Conservation (phyloP, 495 filamentous ascomycete genomes). For the Extremus antarcticus region DNA sequence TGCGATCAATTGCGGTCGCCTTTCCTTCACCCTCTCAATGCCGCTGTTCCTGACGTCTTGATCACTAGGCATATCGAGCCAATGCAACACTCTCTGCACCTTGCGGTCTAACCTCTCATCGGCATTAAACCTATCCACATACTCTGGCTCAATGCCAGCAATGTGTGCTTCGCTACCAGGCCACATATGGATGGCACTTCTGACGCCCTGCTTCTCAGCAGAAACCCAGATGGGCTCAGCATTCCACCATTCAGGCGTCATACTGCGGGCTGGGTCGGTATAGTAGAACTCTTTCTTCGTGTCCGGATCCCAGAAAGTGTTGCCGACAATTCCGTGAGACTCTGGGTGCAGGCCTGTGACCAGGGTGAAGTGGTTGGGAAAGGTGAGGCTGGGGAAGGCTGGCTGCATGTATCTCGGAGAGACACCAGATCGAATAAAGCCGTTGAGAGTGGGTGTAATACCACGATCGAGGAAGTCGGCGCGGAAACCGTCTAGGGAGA, state of each 20-base stretch:
- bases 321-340: slow-evolving; percentile 85
- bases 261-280: slow-evolving; percentile 57
- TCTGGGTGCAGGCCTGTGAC: slow-evolving; percentile 89
- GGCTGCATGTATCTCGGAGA: slow-evolving; percentile 86
- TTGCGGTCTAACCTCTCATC: slow-evolving; percentile 63
- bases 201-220: slow-evolving; percentile 66
- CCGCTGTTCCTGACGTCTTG: slow-evolving; percentile 29
- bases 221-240: slow-evolving; percentile 86
- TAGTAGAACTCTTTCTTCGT: slow-evolving; percentile 75
- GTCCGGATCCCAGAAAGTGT: slow-evolving; percentile 81
- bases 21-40: slow-evolving; percentile 18
- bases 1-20: slow-evolving; percentile 78
- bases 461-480: slow-evolving; percentile 82
- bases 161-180: slow-evolving; percentile 84
- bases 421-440: slow-evolving; percentile 70
- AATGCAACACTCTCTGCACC: slow-evolving; percentile 61
- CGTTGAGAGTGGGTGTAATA: slow-evolving; percentile 70
- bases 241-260: slow-evolving; percentile 84
- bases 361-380: slow-evolving; percentile 95
- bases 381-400: slow-evolving; percentile 91
- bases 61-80: slow-evolving; percentile 69
- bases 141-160: slow-evolving; percentile 53
- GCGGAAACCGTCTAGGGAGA: slow-evolving; percentile 94
- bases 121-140: slow-evolving; percentile 74
- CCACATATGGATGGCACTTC: slow-evolving; percentile 93